Base-by-base conservation (phyloP, 2,329 filamentous ascomycete species). In the Grosmannia serpens region DNA sequence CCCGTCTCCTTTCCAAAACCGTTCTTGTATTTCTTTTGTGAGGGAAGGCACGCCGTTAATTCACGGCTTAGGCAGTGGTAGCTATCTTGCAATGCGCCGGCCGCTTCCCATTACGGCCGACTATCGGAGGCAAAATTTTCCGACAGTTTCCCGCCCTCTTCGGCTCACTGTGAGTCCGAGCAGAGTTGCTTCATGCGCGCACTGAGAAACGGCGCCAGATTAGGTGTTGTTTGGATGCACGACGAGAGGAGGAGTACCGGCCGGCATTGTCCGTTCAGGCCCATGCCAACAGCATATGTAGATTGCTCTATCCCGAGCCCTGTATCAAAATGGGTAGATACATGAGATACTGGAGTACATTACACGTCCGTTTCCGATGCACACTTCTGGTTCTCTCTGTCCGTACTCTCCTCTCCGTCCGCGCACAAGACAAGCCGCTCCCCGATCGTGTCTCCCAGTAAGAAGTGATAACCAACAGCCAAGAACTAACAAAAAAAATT, bases 101-200 rank as follows among this genome's bases (percentile, higher is more conserved):
- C 15, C 31, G 27, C 53, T 55, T 55, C 33, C 26, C 29, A 5
- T 50, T 54, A 24, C 31, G 56, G 56, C 62, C 62, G 62, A 63
- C 58, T 49, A 63, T 63, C 60, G 63, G 63, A 63, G 60, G 58
- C 55, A 52, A 59, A 53, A 49, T 55, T 55, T 56, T 47, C n/a
- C 20, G 47, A 1, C 13, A 20, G 20, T 44, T 44, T 41, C 11
- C 38, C 38, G 15, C 31, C 31, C 31, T 33, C 15, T 41, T 41
- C 38, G 15, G 3, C 13, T 20, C 38, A 17, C 38, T 41, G 10
- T 33, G 31, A 41, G 15, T 41, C 31, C 31, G 10, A 41, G 22
- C 44, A 22, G 22, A 10, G 20, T 20, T 41, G 38, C 11, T 20
- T 7, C 11, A 15, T 41, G 11, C 38, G n/a, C n/a, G n/a, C n/a